phyloP scores from a whole-genome alignment of 176 grass and related monocot species.

The Elymus sibiricus region DNA sequence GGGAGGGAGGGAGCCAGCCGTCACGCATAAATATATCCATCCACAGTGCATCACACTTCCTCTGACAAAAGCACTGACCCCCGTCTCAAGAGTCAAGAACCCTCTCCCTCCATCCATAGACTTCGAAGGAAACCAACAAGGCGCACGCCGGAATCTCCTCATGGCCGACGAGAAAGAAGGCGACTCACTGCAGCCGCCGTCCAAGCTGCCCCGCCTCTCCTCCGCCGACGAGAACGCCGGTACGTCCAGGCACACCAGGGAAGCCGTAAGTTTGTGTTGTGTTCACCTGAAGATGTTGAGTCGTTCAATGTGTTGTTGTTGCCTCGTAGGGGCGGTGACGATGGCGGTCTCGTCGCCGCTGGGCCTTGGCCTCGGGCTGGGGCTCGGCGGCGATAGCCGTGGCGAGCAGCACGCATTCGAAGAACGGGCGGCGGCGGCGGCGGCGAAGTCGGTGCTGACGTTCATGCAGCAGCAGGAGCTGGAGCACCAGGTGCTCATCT shows the following conservation, averaged over 20 bases:
- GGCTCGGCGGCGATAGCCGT: slow-evolving; percentile 32
- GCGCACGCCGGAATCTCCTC: background rate
- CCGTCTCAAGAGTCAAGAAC: slow-evolving; percentile 24
- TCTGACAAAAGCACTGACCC: slow-evolving; percentile 22
- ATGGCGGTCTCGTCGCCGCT: slow-evolving; percentile 69
- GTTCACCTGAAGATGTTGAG: background rate
- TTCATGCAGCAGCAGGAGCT: slow-evolving; percentile 99
- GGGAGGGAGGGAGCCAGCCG: background rate
- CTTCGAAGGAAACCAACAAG: background rate
- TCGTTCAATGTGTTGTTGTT: background rate
- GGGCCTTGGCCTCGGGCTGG: slow-evolving; percentile 63
- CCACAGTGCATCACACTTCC: slow-evolving; percentile 9
- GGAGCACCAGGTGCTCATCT: slow-evolving; percentile 99
- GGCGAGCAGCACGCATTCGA: background rate
- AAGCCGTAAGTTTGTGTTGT: background rate
- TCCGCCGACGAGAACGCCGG: slow-evolving; percentile 32
- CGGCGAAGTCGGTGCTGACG: slow-evolving; percentile 47
- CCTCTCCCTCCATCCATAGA: background rate
- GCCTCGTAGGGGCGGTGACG: slow-evolving; percentile 45
- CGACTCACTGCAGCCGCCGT: slow-evolving; percentile 48
- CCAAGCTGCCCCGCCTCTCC: slow-evolving; percentile 69
- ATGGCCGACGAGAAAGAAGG: slow-evolving; percentile 49
- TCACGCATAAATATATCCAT: slow-evolving; percentile 31
- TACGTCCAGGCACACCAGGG: background rate
- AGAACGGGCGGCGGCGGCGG: background rate